phyloP scores from a whole-genome alignment of 768 basidiomycete species.

The Pseudohyphozyma bogoriensis region DNA sequence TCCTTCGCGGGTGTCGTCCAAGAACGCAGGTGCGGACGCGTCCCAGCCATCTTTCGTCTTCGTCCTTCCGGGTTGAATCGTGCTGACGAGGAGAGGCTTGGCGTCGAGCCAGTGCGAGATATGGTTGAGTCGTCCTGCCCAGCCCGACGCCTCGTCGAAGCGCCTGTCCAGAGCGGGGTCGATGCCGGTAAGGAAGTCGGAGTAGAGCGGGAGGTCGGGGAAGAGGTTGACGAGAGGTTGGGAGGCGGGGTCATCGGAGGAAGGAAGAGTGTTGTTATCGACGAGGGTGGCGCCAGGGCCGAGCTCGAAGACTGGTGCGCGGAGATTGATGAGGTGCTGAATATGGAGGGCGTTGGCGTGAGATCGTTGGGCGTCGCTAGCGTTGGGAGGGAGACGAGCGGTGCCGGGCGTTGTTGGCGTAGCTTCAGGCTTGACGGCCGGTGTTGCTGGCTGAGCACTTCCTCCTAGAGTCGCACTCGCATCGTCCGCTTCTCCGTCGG shows the following conservation, averaged over 20 bases:
- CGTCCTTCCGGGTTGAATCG: constrained; percentile 69
- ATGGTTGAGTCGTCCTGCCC: constrained; percentile 61
- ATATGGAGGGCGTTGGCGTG: constrained; percentile 13
- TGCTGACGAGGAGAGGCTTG: constrained; percentile 73
- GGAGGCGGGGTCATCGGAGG: constrained; percentile 2
- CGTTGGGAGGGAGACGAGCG: not conserved
- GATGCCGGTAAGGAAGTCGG: constrained; percentile 20
- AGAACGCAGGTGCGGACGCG: constrained; percentile 4
- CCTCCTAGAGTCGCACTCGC: too few relatives aligned
- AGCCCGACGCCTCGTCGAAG: constrained; percentile 58
- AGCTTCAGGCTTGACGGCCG: constrained; percentile 2
- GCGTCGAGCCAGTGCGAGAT: constrained; percentile 65
- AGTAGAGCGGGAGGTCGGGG: constrained; percentile 59
- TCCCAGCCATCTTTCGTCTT: constrained; percentile 51
- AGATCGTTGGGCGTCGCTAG: not conserved
- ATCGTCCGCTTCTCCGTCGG: constrained; percentile 25
- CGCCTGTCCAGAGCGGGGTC: constrained; percentile 46
- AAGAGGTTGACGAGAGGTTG: constrained; percentile 55
- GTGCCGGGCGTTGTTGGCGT: not conserved
- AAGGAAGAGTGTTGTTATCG: constrained; percentile 13
- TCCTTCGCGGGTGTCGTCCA: constrained; percentile 29
- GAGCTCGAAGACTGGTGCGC: constrained; percentile 30
- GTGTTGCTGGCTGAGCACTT: not conserved
- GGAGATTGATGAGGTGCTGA: constrained; percentile 18
- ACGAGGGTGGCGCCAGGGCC: constrained; percentile 13